Evolutionary conservation across 164 flowering plant species (phyloP), one percentile per base, ranked within the genome.

Genomic region (Aristolochia fimbriata): DNA sequence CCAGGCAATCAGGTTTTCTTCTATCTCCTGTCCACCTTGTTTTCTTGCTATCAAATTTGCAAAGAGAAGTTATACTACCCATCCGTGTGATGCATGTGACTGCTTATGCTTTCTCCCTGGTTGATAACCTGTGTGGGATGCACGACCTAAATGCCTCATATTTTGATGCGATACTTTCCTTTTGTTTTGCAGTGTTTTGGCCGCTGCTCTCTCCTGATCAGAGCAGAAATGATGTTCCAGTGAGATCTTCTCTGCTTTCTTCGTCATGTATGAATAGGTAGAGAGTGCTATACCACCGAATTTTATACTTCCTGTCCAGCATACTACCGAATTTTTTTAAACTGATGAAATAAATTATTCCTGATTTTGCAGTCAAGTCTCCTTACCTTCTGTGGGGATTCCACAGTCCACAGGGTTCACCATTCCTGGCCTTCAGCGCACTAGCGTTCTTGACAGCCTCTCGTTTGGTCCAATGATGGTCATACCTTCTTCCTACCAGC

Each of bases 231-330:
- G 69, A 67, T 45, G 47, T 77, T 15, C 68, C 83, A 4, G 81
- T 66, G 24, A 81, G 72, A 27, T 65, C 85, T 51, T 76, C 85
- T 41, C 64, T 86, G 56, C 76, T 83, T n/a, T 72, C 83, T 13
- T 74, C 89, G 16, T 75, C 93, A 27, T 84, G 77, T 41, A 61
- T 65, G 57, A 56, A 65, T 79, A 73, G 87, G 93, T 86, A 21
- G 53, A 57, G 12, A 16, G 21, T 21, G 25, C 7, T n/a, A n/a
- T 15, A 33, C 1, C 49, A 33, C 17, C 0, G 2, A 1, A 9
- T 25, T 17, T 17, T 15, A 17, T 8, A 22, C 13, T 51, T 37
- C 12, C 21, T 14, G 14, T 61, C 3, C 51, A 16, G n/a, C 9
- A 48, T 47, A 4, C 22, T 48, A 11, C 17, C 48, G 54, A 16